Evolutionary conservation across 108 stramenopile species (phyloP).

Genomic region (Stephanodiscus minutulus): DNA sequence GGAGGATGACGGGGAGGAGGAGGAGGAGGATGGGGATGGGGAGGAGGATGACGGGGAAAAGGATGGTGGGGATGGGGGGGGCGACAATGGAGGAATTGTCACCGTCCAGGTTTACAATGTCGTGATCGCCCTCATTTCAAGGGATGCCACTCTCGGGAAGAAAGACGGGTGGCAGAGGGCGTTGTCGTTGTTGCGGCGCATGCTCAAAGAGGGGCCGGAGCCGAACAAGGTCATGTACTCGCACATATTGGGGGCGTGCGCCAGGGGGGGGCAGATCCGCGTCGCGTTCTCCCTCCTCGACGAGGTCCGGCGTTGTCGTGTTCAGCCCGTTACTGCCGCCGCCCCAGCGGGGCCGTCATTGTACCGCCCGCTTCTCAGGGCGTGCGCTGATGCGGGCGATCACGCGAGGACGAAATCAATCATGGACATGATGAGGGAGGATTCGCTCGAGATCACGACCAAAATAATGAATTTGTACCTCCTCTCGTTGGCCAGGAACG

Average conservation of each 20-base stretch:
- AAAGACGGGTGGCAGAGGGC: conserved; percentile 56
- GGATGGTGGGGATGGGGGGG: no score
- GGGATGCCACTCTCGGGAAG: no score
- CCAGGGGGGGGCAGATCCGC: conserved; percentile 43
- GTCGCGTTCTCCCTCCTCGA: conserved; percentile 53
- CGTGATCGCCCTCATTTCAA: conserved; percentile 2
- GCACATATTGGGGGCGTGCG: conserved; percentile 47
- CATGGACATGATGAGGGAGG: conserved; percentile 47
- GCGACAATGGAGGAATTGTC: no score
- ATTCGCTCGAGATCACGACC: conserved; percentile 21
- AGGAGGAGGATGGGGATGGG: no score
- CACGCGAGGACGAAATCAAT: conserved; percentile 31
- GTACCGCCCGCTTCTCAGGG: conserved; percentile 42
- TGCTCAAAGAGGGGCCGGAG: conserved; percentile 48
- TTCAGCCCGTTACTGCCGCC: no score
- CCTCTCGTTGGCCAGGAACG: conserved; percentile 9
- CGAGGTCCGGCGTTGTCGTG: conserved; percentile 23
- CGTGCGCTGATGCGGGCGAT: conserved; percentile 49
- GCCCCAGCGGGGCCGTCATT: background rate
- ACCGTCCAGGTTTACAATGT: conserved; percentile 45
- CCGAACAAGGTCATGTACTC: conserved; percentile 60
- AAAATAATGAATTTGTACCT: conserved; percentile 27
- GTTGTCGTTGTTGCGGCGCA: conserved; percentile 40
- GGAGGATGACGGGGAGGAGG: no score
- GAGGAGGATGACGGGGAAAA: no score